Evolutionary conservation across 345 rosid species (phyloP).

Genomic region (Abelmoschus esculentus): DNA sequence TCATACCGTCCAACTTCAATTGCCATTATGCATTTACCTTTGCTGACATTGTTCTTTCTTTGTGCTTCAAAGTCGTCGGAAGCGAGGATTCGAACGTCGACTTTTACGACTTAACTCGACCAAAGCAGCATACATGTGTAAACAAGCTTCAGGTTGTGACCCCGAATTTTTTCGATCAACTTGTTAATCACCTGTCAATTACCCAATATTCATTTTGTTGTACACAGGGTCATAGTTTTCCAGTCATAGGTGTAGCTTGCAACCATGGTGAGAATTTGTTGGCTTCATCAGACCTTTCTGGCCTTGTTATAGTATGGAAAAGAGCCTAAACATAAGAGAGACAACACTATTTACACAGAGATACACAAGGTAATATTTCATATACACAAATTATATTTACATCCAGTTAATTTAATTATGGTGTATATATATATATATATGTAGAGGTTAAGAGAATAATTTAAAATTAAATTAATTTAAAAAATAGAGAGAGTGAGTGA

Average conservation of each 20-base stretch:
- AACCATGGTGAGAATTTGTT: conserved; percentile 93
- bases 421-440: no score
- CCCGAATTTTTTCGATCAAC: neutral
- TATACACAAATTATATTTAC: no score
- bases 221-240: conserved; percentile 84
- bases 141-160: conserved; percentile 82
- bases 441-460: no score
- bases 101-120: conserved; percentile 84
- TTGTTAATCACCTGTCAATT: neutral
- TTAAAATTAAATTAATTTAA: no score
- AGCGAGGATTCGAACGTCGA: conserved; percentile 91
- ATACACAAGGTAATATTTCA: neutral
- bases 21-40: no score
- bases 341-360: neutral
- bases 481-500: no score
- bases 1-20: no score
- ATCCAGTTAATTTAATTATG: no score
- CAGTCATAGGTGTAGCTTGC: conserved; percentile 82
- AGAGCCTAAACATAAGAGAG: conserved; percentile 60
- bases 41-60: neutral
- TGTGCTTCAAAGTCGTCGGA: conserved; percentile 56
- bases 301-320: conserved; percentile 95
- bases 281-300: conserved; percentile 91
- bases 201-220: neutral
- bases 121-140: conserved; percentile 76